A percentile compares a stretch with the other conserved stretches of the same genome.
phyloP scores from a whole-genome alignment of 2,329 filamentous ascomycete species.

The Trichophyton schoenleinii region DNA sequence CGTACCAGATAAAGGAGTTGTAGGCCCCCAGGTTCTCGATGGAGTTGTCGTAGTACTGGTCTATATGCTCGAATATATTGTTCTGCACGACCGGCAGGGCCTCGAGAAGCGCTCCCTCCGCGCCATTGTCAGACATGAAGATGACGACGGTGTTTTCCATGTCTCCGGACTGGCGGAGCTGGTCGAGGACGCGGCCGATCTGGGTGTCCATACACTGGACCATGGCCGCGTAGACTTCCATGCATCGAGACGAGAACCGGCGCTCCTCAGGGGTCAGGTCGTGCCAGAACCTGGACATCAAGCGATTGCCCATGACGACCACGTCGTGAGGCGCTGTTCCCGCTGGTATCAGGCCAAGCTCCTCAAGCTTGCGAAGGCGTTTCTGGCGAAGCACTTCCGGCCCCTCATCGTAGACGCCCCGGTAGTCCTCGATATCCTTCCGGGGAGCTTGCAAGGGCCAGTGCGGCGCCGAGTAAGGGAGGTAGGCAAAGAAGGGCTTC shows the following conservation, averaged over 20 bases:
- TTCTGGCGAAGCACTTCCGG: constrained; percentile 44
- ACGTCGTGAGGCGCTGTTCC: constrained; percentile 33
- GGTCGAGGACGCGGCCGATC: constrained; percentile 46
- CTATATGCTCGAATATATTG: constrained; percentile 41
- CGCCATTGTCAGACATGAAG: constrained; percentile 53
- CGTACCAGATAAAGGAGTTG: constrained; percentile 50
- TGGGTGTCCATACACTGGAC: constrained; percentile 50
- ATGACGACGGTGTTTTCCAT: constrained; percentile 52
- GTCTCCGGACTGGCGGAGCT: constrained; percentile 44
- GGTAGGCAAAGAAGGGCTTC: constrained; percentile 47
- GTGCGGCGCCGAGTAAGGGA: constrained; percentile 51
- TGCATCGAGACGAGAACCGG: constrained; percentile 36
- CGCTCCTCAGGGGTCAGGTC: constrained; percentile 28
- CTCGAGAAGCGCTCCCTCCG: constrained; percentile 48
- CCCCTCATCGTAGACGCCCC: constrained; percentile 48
- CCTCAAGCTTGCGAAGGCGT: constrained; percentile 43
- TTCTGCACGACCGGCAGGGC: constrained; percentile 46
- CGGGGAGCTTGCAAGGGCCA: constrained; percentile 51
- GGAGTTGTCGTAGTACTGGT: constrained; percentile 47
- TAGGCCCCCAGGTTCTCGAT: constrained; percentile 47
- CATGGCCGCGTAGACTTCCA: constrained; percentile 54
- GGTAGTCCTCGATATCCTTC: constrained; percentile 45
- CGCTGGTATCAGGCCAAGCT: constrained; percentile 42
- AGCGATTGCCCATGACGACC: constrained; percentile 32
- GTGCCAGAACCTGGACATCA: constrained; percentile 34